Evolutionary conservation across 495 filamentous ascomycete genomes (phyloP).

Genomic region (Aspergillus funiculosus): DNA sequence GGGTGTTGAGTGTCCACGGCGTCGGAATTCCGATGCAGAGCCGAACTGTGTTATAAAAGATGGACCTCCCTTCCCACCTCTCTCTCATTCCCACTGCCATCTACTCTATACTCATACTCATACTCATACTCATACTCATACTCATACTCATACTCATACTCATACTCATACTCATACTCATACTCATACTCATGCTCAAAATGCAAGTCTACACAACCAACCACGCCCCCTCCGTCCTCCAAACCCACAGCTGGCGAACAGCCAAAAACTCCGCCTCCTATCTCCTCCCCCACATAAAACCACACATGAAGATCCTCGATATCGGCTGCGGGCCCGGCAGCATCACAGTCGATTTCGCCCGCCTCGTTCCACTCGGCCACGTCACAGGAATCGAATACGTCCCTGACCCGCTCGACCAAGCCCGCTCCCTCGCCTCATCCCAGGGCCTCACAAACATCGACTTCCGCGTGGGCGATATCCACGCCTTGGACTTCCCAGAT

Average conservation of each 20-base stretch:
- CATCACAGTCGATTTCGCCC: conserved; percentile 49
- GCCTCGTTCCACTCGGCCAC: conserved; percentile 39
- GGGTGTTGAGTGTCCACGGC: conserved; percentile 20
- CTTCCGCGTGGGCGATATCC: conserved; percentile 46
- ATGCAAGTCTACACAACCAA: conserved; percentile 44
- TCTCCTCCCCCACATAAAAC: conserved; percentile 44
- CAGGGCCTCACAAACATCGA: conserved; percentile 40
- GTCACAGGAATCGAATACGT: conserved; percentile 45
- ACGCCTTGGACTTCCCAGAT: conserved; percentile 41
- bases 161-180: not conserved
- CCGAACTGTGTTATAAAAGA: no score
- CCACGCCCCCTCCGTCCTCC: conserved; percentile 44
- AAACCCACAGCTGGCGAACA: conserved; percentile 48
- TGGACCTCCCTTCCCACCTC: no score
- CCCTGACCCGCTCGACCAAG: conserved; percentile 35
- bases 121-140: no score
- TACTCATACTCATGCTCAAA: not conserved
- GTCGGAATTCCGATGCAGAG: conserved; percentile 12
- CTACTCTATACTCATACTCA: no score
- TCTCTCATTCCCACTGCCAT: no score
- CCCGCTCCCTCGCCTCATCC: conserved; percentile 32
- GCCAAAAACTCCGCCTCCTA: conserved; percentile 46
- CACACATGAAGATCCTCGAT: conserved; percentile 26
- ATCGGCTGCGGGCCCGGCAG: conserved; percentile 19
- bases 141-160: no score